These are phyloP conservation scores for Sporobolomyces roseus DNA, from an alignment of 768 basidiomycete genomes.

Conservation along the genomic window DNA sequence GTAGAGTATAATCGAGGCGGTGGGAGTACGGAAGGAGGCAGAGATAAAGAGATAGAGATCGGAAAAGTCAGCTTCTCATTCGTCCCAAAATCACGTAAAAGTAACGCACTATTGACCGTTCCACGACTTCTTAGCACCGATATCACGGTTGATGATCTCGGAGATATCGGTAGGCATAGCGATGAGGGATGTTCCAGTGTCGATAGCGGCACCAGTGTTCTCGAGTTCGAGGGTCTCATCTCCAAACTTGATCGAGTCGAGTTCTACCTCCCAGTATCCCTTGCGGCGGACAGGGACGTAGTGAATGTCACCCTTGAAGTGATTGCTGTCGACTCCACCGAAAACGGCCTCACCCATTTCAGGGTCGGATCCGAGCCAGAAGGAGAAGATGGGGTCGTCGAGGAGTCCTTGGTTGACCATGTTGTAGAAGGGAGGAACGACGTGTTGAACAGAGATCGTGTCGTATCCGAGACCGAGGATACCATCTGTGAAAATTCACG, in stretches of 20 bases:
- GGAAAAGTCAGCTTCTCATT: background rate
- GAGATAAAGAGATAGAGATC: background rate
- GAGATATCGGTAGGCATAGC: conserved; percentile 89
- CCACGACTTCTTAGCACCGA: conserved; percentile 86
- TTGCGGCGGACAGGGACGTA: conserved; percentile 90
- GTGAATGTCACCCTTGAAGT: conserved; percentile 72
- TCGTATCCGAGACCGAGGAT: conserved; percentile 91
- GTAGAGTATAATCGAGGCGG: background rate
- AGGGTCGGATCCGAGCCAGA: conserved; percentile 66
- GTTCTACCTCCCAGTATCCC: conserved; percentile 83
- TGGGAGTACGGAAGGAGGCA: background rate
- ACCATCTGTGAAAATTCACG: conserved; percentile 57
- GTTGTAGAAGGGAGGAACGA: conserved; percentile 88
- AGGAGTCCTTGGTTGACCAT: conserved; percentile 80
- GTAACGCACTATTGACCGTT: conserved; percentile 72
- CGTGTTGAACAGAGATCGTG: conserved; percentile 89
- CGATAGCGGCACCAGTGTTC: conserved; percentile 59
- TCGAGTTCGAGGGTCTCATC: conserved; percentile 83
- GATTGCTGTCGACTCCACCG: conserved; percentile 74
- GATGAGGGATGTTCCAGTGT: conserved; percentile 80
- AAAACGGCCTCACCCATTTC: conserved; percentile 80
- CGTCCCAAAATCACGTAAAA: background rate
- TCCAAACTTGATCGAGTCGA: conserved; percentile 79
- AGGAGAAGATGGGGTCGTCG: conserved; percentile 83
- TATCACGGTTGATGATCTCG: conserved; percentile 90